These are phyloP conservation scores for Corynespora cassiicola DNA, from an alignment of 2,329 filamentous ascomycete species.

Conservation along the genomic window DNA sequence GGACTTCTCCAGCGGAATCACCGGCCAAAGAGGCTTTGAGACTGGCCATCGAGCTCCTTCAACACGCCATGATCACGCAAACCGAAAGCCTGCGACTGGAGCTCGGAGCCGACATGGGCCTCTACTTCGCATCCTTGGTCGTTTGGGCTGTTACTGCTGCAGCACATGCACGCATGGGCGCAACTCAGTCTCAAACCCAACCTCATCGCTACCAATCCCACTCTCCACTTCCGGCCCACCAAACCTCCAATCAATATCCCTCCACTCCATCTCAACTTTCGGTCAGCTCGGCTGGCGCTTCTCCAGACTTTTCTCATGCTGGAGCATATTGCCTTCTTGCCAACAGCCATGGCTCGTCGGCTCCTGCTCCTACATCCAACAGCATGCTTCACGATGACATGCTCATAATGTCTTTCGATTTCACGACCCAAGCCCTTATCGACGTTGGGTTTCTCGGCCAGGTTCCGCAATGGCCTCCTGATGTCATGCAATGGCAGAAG, in stretches of 20 bases:
- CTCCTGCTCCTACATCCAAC: slow-evolving; percentile 21
- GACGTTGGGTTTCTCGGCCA: slow-evolving; percentile 22
- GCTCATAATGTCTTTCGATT: slow-evolving; percentile 26
- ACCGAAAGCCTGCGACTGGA: slow-evolving; percentile 21
- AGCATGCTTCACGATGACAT: slow-evolving; percentile 27
- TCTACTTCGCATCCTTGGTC: slow-evolving; percentile 43
- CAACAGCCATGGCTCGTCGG: slow-evolving; percentile 13
- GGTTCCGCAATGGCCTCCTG: slow-evolving; percentile 20
- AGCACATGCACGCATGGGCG: slow-evolving; percentile 24
- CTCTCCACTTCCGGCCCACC: slow-evolving; percentile 21
- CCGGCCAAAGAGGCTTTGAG: slow-evolving; percentile 33
- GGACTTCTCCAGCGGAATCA: slow-evolving; percentile 17
- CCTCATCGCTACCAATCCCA: slow-evolving; percentile 21
- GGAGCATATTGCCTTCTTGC: slow-evolving; percentile 14
- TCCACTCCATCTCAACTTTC: slow-evolving; percentile 11
- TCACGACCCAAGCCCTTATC: slow-evolving; percentile 28
- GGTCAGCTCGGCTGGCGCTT: slow-evolving; percentile 8
- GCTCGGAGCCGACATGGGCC: slow-evolving; percentile 40
- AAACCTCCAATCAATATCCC: slow-evolving; percentile 4
- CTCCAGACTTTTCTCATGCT: slow-evolving; percentile 18
- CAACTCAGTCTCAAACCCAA: slow-evolving; percentile 10
- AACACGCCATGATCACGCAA: slow-evolving; percentile 28
- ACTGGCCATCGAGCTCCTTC: slow-evolving; percentile 31
- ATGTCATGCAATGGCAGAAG: slow-evolving; percentile 30
- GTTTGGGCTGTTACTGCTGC: slow-evolving; percentile 43